phyloP scores from a whole-genome alignment of 163 green algal species.

The Scenedesmus sp. region DNA sequence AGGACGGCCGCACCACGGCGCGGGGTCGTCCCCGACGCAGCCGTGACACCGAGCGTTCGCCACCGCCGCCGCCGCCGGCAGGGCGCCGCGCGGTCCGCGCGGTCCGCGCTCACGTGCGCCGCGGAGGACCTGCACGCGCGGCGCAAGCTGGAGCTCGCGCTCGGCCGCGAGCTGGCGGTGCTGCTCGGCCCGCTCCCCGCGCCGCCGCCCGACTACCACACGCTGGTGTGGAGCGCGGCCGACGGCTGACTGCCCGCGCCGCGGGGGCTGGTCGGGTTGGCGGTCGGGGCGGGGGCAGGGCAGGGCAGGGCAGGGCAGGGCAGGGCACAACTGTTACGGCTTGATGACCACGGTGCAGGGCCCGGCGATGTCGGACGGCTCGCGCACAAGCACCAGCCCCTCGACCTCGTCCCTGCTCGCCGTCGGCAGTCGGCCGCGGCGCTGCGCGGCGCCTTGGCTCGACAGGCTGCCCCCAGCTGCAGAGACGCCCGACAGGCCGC shows the following conservation, averaged over 20 bases:
- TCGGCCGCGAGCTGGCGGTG: not conserved
- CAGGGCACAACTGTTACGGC: no score
- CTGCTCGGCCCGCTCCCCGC: slow-evolving; percentile 9
- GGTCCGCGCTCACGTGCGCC: slow-evolving; percentile 12
- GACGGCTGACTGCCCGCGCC: not conserved
- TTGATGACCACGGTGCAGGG: no score
- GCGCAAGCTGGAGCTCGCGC: slow-evolving; percentile 35
- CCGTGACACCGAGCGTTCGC: not conserved
- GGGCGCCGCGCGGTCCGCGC: slow-evolving; percentile 12
- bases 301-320: no score
- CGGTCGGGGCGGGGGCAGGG: no score
- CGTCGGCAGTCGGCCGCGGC: no score
- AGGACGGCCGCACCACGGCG: not conserved
- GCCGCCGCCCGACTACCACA: slow-evolving; percentile 30
- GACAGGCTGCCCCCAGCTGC: no score
- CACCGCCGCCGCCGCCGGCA: not conserved
- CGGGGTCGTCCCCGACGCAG: not conserved
- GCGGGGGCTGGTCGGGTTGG: no score
- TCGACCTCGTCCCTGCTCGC: no score
- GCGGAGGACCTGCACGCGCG: slow-evolving; percentile 29
- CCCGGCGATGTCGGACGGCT: no score
- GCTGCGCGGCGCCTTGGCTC: no score
- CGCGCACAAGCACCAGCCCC: no score
- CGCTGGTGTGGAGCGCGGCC: slow-evolving; percentile 3
- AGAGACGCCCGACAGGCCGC: no score